A percentile compares a stretch with the other conserved stretches of the same genome.
Conservation (phyloP, 768 basidiomycete species). For the Lentinula sp. region DNA sequence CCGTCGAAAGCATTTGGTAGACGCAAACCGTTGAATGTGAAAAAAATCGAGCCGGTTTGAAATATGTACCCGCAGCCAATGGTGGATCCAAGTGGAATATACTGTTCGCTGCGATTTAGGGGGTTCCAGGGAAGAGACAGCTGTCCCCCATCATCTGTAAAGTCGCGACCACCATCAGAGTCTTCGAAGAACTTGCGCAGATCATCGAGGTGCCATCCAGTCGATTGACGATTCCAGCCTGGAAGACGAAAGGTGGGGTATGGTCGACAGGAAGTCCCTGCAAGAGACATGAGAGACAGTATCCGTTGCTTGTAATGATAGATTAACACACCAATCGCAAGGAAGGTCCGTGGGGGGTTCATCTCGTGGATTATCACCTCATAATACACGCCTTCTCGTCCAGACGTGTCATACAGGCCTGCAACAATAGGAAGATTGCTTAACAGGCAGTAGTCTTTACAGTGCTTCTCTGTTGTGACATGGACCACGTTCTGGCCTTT, state of each 20-base stretch:
- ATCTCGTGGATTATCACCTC: constrained; percentile 52
- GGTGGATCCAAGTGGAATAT: constrained; percentile 36
- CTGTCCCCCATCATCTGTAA: constrained; percentile 19
- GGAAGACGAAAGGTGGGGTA: constrained; percentile 64
- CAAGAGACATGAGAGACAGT: neutral
- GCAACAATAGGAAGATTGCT: constrained; percentile 57
- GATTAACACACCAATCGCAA: constrained; percentile 47
- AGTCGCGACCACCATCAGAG: constrained; percentile 58
- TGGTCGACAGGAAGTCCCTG: constrained; percentile 60
- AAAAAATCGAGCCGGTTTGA: constrained; percentile 46
- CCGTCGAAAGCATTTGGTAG: constrained; percentile 55
- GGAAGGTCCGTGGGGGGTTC: constrained; percentile 36
- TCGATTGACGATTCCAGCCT: constrained; percentile 66
- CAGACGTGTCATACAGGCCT: constrained; percentile 52
- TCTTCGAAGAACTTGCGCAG: constrained; percentile 71
- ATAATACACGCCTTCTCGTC: constrained; percentile 55
- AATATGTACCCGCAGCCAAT: constrained; percentile 66
- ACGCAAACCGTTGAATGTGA: constrained; percentile 55
- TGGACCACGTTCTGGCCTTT: constrained; percentile 29
- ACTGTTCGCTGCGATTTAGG: neutral
- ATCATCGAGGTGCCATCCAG: constrained; percentile 65
- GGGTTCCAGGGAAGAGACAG: constrained; percentile 21
- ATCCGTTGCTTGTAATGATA: neutral
- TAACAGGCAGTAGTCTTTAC: constrained; percentile 47
- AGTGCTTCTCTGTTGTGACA: constrained; percentile 35